Conservation (phyloP, 225 moss, liverwort and hornwort species). For the Sphagnum tenellum region DNA sequence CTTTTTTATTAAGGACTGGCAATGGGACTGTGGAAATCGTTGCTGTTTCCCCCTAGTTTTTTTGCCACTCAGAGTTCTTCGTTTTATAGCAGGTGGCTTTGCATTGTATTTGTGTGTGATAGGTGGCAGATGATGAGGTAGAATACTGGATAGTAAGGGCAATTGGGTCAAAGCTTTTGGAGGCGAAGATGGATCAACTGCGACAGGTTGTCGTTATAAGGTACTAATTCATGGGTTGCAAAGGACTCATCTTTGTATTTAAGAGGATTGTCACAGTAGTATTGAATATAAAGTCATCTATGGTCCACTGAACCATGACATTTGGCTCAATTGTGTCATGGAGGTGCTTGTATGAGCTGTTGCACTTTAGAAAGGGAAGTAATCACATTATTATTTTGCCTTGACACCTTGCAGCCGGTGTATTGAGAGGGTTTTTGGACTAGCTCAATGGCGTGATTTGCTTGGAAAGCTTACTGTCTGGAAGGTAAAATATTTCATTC, state of each 20-base stretch:
- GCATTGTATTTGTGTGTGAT: background rate
- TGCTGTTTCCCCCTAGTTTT: too few relatives aligned
- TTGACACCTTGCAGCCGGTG: slow-evolving; percentile 55
- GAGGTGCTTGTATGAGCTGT: background rate
- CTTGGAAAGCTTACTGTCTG: slow-evolving; percentile 64
- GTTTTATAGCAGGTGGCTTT: background rate
- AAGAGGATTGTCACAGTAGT: too few relatives aligned
- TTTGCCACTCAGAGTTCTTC: too few relatives aligned
- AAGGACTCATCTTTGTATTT: background rate
- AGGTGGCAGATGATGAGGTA: slow-evolving; percentile 91
- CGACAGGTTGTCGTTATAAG: slow-evolving; percentile 91
- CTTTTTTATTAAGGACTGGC: too few relatives aligned
- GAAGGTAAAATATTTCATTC: slow-evolving; percentile 33
- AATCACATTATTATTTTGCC: background rate
- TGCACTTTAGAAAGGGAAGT: background rate
- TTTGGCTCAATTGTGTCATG: too few relatives aligned
- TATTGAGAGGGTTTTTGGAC: slow-evolving; percentile 83
- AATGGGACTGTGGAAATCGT: too few relatives aligned
- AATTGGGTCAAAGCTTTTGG: slow-evolving; percentile 83
- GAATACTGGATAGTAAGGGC: slow-evolving; percentile 98
- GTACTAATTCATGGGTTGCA: slow-evolving; percentile 18
- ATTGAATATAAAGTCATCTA: background rate
- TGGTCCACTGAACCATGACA: background rate
- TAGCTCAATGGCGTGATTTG: slow-evolving; percentile 79
- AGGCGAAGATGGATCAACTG: slow-evolving; percentile 98